Percentiles rank a stretch among this genome's conserved stretches.
These are phyloP conservation scores for Bromus sterilis DNA, from an alignment of 176 grass and related monocot genomes.

Conservation along the genomic window DNA sequence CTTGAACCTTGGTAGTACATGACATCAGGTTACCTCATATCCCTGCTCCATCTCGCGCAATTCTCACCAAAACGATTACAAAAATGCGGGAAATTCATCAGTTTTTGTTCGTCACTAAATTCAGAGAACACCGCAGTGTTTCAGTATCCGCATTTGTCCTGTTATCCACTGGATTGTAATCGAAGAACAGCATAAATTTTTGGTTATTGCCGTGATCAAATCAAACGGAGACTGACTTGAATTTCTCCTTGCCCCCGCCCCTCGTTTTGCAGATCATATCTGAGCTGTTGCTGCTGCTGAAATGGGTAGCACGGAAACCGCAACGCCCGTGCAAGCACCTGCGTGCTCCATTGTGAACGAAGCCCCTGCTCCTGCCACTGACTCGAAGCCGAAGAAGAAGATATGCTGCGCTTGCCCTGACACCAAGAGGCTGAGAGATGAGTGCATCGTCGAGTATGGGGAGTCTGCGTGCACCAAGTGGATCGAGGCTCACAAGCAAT, in stretches of 20 bases:
- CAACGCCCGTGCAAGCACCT: background rate
- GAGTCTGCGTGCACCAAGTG: conserved; percentile 52
- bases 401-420: conserved; percentile 89
- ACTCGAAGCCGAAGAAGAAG: conserved; percentile 79
- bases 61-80: background rate
- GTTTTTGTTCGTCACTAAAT: background rate
- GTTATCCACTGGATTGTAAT: background rate
- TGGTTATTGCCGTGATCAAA: background rate
- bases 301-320: conserved; percentile 28
- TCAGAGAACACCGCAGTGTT: background rate
- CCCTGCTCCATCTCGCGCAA: background rate
- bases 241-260: background rate
- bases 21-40: background rate
- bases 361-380: conserved; percentile 3
- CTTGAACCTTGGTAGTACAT: background rate
- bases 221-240: background rate
- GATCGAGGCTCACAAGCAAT: conserved; percentile 64
- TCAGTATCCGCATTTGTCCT: background rate
- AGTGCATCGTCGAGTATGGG: conserved; percentile 57
- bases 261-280: background rate
- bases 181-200: background rate
- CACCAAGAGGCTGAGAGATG: conserved; percentile 79
- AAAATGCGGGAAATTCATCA: background rate
- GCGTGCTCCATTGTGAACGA: conserved; percentile 8
- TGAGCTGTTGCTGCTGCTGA: background rate